Evolutionary conservation across 345 rosid species (phyloP), one percentile per base, ranked within the genome.

Genomic region (Acer campestre): DNA sequence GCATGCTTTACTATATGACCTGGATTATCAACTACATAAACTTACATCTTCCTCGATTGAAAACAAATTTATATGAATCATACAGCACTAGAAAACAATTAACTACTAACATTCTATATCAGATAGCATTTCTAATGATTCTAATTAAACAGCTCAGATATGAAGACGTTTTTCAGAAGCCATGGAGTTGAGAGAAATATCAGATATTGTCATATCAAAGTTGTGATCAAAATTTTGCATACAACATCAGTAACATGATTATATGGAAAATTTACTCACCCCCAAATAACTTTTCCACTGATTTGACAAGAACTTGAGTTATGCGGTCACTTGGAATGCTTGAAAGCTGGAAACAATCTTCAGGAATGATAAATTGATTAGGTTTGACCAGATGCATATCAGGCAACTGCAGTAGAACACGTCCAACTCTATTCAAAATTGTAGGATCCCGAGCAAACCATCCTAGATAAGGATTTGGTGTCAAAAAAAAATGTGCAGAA

Each of bases 401-500:
- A 78, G 90, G 84, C 61, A 83, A 83, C 83, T 84, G 83, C 59
- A 95, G 85, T 13, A 95, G 91, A 74, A 86, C 82, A 5, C 55
- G 81, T 11, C 99, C 98, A 55, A 95, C 92, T 6, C 71, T 80
- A 79, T 84, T 93, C 79, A 95, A 82, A 81, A 84, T 85, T 64
- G 68, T 67, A 23, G 97, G 92, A 72, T 93, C 92, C 82, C 92
- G 70, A 70, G 99, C 94, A 89, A 95, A 93, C 98, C 98, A 95
- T 77, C 98, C 99, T 95, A 83, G 8, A 76, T 22, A 62, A 80
- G 27, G 46, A 78, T 22, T 73, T 65, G 23, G 16, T 20, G 51
- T 72, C 68, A 68, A 69, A 79, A 56, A 56, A 7, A 68, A 65
- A 20, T 71, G 42, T 31, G 18, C 20, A 63, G 23, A 73, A 48